A percentile compares a stretch with the other conserved stretches of the same genome.
These are phyloP conservation scores for Curvularia spicifera DNA, from an alignment of 2,329 filamentous ascomycete species.

Conservation along the genomic window DNA sequence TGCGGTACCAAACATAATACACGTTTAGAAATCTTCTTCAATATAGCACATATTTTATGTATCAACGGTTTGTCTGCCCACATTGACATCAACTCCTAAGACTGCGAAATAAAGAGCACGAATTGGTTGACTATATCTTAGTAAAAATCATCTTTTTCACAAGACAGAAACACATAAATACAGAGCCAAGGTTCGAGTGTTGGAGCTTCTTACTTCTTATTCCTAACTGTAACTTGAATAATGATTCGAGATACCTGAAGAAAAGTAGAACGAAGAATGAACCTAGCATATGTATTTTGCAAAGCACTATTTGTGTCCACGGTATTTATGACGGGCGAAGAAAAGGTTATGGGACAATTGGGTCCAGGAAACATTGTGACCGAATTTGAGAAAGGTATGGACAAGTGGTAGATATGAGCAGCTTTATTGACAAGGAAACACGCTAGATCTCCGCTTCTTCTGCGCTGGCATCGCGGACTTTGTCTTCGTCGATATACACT, in stretches of 20 bases:
- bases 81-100: not conserved
- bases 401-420: not conserved
- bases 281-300: not conserved
- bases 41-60: not conserved
- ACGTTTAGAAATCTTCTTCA: not conserved
- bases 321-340: no score
- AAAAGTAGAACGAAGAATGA: not conserved
- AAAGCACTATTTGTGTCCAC: not conserved
- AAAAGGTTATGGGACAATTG: not conserved
- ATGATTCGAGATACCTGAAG: not conserved
- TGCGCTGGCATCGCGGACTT: slow-evolving; percentile 3
- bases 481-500: slow-evolving; percentile 22
- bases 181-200: not conserved
- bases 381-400: not conserved
- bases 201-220: not conserved
- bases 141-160: not conserved
- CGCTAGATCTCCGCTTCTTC: slow-evolving; percentile 13
- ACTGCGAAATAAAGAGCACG: not conserved
- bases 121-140: not conserved
- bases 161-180: not conserved
- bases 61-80: not conserved
- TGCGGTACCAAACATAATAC: not conserved
- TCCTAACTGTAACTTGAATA: not conserved
- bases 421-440: not conserved
- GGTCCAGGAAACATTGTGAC: slow-evolving; percentile 5